Conservation (phyloP, 306 rosid genomes). For the Casuarina equisetifolia region DNA sequence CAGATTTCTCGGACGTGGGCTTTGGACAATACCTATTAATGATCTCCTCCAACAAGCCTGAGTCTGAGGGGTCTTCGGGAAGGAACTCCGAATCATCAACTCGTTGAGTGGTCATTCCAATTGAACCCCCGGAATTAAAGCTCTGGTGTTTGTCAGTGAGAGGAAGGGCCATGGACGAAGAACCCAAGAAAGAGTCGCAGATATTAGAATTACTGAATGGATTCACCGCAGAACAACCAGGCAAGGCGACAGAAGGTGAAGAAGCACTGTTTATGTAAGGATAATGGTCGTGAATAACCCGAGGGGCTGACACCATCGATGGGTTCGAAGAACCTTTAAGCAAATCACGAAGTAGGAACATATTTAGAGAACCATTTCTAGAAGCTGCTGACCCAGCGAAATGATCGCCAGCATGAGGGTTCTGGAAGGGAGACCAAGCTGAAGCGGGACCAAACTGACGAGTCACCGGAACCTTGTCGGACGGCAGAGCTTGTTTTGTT, state of each 20-base stretch:
- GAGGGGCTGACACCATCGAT: slow-evolving; percentile 21
- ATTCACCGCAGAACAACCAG: slow-evolving; percentile 19
- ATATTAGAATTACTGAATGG: background rate
- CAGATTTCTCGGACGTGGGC: slow-evolving; percentile 29
- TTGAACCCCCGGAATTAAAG: background rate
- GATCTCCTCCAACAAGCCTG: slow-evolving; percentile 77
- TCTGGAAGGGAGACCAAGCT: slow-evolving; percentile 25
- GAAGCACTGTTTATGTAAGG: slow-evolving; percentile 17
- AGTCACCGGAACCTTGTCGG: background rate
- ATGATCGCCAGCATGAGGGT: slow-evolving; percentile 15
- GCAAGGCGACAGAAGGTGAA: slow-evolving; percentile 7
- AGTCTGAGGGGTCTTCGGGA: slow-evolving; percentile 50
- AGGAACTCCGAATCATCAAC: slow-evolving; percentile 40
- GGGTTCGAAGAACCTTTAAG: slow-evolving; percentile 33
- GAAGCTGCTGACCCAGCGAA: slow-evolving; percentile 9
- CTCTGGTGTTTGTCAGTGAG: background rate
- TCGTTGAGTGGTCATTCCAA: background rate
- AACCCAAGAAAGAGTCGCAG: background rate
- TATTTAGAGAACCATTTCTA: slow-evolving; percentile 41
- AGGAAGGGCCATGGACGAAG: slow-evolving; percentile 15
- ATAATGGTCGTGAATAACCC: slow-evolving; percentile 23
- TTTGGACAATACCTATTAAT: slow-evolving; percentile 58
- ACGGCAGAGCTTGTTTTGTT: slow-evolving; percentile 29
- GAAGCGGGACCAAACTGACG: slow-evolving; percentile 27
- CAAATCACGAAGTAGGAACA: slow-evolving; percentile 53